These are phyloP conservation scores for Pholiota molesta DNA, from an alignment of 768 basidiomycete genomes.

Conservation along the genomic window DNA sequence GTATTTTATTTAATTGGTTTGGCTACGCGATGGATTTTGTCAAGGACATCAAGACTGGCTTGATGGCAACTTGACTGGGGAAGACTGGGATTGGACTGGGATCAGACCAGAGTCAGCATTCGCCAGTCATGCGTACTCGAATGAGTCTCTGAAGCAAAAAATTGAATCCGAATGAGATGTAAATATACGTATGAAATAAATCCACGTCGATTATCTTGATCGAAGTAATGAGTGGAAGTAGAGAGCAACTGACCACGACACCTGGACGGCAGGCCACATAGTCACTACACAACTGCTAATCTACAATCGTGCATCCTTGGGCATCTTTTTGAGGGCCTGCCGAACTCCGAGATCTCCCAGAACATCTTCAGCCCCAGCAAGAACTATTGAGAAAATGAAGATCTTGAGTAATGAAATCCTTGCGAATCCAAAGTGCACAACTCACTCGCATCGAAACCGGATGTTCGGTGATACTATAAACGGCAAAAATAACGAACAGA, in stretches of 20 bases:
- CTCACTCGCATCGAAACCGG: slow-evolving; percentile 78
- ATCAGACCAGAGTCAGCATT: no score
- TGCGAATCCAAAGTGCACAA: slow-evolving; percentile 20
- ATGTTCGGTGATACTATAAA: slow-evolving; percentile 76
- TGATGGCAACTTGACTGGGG: no score
- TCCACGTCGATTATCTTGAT: not conserved
- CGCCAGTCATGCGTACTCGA: no score
- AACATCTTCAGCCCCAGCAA: slow-evolving; percentile 60
- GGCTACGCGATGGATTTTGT: no score
- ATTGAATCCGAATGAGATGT: no score
- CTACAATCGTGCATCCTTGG: slow-evolving; percentile 31
- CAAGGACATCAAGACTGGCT: no score
- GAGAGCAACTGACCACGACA: not conserved
- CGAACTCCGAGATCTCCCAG: slow-evolving; percentile 34
- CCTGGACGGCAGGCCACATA: not conserved
- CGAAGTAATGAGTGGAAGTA: not conserved
- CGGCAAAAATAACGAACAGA: not conserved
- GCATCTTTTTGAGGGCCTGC: slow-evolving; percentile 38
- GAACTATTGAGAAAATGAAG: slow-evolving; percentile 40
- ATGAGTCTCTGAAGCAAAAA: no score
- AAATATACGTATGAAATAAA: no score
- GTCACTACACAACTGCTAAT: not conserved
- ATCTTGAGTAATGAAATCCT: slow-evolving; percentile 5
- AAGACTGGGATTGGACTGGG: no score
- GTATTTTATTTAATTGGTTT: no score